Evolutionary conservation across 352 stramenopile genomes (phyloP), one percentile per base, ranked within the genome.

Genomic region (Globisporangium splendens): DNA sequence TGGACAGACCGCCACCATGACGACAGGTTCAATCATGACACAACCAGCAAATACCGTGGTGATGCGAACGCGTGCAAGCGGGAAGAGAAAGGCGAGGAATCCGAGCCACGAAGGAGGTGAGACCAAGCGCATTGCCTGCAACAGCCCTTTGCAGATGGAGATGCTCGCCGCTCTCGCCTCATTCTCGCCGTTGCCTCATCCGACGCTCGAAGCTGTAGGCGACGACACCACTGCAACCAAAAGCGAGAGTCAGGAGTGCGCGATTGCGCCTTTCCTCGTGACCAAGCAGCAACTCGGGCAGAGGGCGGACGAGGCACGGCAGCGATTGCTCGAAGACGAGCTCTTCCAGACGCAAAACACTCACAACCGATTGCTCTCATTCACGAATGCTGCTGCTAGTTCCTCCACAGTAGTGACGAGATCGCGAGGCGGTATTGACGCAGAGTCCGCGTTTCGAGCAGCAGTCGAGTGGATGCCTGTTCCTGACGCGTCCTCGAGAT

Each of bases 321-420:
- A 70, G 41, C 59, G 70, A 1, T 61, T 83, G 49, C 28, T 77
- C 5, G 54, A 69, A 14, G 74, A 79, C 43, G 44, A 66, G 20
- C 42, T 63, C 13, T 79, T 77, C 39, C 59, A 69, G 42, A 44
- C 49, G 24, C 47, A 54, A 14, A 75, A 68, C 21, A 58, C 60
- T 20, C 64, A 51, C 49, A 66, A 71, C 17, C 50, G 50, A 20
- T 43, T 81, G 42, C 50, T 81, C 4, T 50, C 60, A 48, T 63
- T 81, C 43, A 46, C 66, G 14, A 72, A 65, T n/a, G 63, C 65
- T 35, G 39, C 63, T 7, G 15, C 61, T 8, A 33, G 50, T 48
- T 39, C 21, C 53, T 35, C 33, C 44, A 50, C 49, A 48, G 13
- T 14, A 22, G 47, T 21, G 66, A 73, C 46, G 39, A 44, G 39